A percentile compares a stretch with the other conserved stretches of the same genome.
Conservation (phyloP, 345 rosid genomes). For the Lumnitzera littorea region DNA sequence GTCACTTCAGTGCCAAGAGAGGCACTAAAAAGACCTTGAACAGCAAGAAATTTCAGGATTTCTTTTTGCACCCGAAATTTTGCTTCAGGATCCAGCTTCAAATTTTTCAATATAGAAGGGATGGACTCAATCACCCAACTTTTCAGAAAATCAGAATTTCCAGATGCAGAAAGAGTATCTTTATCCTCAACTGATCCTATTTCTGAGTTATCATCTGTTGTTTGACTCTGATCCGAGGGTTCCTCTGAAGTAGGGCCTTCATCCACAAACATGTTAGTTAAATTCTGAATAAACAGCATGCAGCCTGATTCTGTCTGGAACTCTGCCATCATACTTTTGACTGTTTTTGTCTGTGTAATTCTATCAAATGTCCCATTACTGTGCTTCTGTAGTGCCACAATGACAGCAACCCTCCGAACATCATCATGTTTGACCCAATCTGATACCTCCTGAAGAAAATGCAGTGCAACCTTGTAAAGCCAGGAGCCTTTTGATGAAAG, state of each 20-base stretch:
- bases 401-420: slow-evolving; percentile 70
- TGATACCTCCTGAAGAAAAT: slow-evolving; percentile 63
- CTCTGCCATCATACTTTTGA: slow-evolving; percentile 67
- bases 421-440: slow-evolving; percentile 79
- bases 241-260: slow-evolving; percentile 67
- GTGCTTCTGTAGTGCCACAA: slow-evolving; percentile 79
- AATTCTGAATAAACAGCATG: slow-evolving; percentile 66
- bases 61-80: slow-evolving; percentile 68
- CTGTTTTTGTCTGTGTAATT: slow-evolving; percentile 62
- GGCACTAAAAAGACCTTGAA: slow-evolving; percentile 87
- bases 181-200: slow-evolving; percentile 74
- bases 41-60: slow-evolving; percentile 85
- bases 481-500: slow-evolving; percentile 89
- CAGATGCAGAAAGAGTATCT: slow-evolving; percentile 46
- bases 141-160: slow-evolving; percentile 65
- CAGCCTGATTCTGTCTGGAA: slow-evolving; percentile 80
- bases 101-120: slow-evolving; percentile 59
- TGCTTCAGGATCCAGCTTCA: slow-evolving; percentile 65
- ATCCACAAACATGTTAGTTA: slow-evolving; percentile 78
- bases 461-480: slow-evolving; percentile 72
- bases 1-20: slow-evolving; percentile 96
- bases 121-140: slow-evolving; percentile 88
- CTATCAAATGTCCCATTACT: slow-evolving; percentile 84
- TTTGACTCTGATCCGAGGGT: slow-evolving; percentile 98
- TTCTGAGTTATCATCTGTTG: slow-evolving; percentile 97